These are phyloP conservation scores for Penicillium simplicissimum DNA, from an alignment of 495 filamentous ascomycete species.

Conservation along the genomic window DNA sequence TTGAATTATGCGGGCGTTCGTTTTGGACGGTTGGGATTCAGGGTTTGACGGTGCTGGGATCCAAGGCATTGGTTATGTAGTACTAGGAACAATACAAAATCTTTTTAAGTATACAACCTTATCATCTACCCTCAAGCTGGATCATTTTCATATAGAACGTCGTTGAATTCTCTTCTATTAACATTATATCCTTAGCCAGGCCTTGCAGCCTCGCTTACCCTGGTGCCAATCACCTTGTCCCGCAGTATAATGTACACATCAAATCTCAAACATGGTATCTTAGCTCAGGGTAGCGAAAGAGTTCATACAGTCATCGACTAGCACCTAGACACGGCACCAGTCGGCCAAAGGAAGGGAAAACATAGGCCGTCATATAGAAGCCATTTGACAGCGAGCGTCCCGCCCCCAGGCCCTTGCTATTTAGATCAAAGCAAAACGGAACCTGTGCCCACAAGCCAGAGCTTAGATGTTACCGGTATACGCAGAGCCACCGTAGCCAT, in stretches of 20 bases:
- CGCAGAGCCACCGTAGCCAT: constrained; percentile 41
- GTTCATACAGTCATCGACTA: constrained; percentile 29
- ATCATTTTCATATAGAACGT: background rate
- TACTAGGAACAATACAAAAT: constrained; percentile 5
- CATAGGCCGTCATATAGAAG: background rate
- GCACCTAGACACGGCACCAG: background rate
- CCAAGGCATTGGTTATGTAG: background rate
- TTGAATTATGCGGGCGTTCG: constrained; percentile 1
- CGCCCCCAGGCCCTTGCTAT: background rate
- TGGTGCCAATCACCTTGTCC: constrained; percentile 5
- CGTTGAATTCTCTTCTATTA: background rate
- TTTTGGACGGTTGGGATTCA: constrained; percentile 5
- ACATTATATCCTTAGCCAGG: background rate
- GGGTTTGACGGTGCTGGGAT: background rate
- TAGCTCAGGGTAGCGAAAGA: constrained; percentile 17
- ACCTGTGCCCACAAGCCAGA: too few species aligned
- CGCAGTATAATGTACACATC: constrained; percentile 12
- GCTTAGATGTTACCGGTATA: constrained; percentile 41
- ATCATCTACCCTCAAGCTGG: too few species aligned
- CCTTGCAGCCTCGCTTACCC: background rate
- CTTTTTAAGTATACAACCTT: background rate
- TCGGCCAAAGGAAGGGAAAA: background rate
- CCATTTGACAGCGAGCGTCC: background rate
- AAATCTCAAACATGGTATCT: constrained; percentile 33
- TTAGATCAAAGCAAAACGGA: background rate